Base-by-base conservation (phyloP, 2,329 filamentous ascomycete genomes). In the Tolypocladium inflatum region DNA sequence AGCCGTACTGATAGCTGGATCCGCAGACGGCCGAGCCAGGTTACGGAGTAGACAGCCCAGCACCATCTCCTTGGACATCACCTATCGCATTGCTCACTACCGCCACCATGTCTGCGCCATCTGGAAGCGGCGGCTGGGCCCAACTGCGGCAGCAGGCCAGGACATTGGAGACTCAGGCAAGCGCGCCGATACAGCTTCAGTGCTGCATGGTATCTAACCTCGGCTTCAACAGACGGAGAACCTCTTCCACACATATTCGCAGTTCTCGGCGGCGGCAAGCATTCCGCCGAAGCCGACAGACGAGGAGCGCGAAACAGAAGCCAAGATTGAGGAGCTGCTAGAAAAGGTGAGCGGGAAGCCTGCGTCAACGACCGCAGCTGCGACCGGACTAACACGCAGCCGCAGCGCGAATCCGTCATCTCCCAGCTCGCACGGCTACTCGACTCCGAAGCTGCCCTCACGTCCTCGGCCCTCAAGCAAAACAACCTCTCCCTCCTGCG, bases 121-220 rank as follows among this genome's bases (percentile, higher is more conserved):
- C 78, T 52, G 77, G 82, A 63, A 84, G 75, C 62, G 80, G 82
- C 62, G 87, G 91, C 76, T 99, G 94, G 94, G 87, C 91, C 68
- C 91, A 97, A 77, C 82, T 97, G 65, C 89, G 94, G 67, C 91
- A 97, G 72, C 93, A 97, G 76, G 90, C 91, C 61, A 83, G 94
- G 67, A 84, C 86, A 51, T 80, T 97, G 62, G 94, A 99, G 74
- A 90, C 88, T 61, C 93, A 97, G 82, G 93, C 96, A 79, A 63
- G 72, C 61, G 3, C 2, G n/a, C 38, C 37, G 15, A n/a, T 13
- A 13, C 30, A 17, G 10, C 48, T 21, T n/a, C 17, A 13, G 4
- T 35, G 30, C 11, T 13, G 1, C 48, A 7, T 19, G 30, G 9
- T 21, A 4, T 9, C 50, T 41, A 15, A 35, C 30, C 30, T 30